Conservation (phyloP, 495 filamentous ascomycete species). For the Eremomyces bilateralis region DNA sequence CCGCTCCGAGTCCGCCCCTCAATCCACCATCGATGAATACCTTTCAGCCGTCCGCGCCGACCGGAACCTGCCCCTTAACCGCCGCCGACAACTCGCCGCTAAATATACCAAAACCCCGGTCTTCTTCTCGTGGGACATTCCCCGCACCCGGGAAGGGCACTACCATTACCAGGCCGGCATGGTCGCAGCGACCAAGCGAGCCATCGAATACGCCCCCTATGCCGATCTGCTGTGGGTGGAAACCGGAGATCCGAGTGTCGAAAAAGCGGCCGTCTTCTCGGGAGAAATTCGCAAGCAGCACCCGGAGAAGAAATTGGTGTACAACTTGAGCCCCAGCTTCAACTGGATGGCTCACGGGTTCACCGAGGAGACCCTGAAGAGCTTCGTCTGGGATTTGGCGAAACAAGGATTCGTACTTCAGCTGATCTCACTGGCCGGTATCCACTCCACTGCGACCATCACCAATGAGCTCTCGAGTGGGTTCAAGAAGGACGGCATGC, state of each 20-base stretch:
- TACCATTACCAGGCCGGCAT: constrained; percentile 90
- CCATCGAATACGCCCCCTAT: constrained; percentile 73
- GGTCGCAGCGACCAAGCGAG: constrained; percentile 75
- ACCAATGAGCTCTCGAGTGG: constrained; percentile 59
- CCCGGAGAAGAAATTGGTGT: constrained; percentile 76
- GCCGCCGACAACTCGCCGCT: constrained; percentile 48
- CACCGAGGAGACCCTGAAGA: constrained; percentile 49
- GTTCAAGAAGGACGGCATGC: constrained; percentile 85
- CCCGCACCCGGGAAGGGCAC: constrained; percentile 83
- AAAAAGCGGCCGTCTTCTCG: constrained; percentile 53
- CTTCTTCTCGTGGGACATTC: constrained; percentile 74
- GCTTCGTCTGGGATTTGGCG: constrained; percentile 90
- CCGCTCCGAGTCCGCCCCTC: constrained; percentile 32
- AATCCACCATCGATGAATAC: constrained; percentile 45
- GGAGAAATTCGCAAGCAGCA: constrained; percentile 39
- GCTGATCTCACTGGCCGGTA: constrained; percentile 72
- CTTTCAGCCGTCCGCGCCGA: constrained; percentile 31
- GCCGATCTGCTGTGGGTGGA: constrained; percentile 96
- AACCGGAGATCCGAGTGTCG: constrained; percentile 68
- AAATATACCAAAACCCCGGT: constrained; percentile 42
- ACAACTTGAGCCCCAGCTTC: constrained; percentile 90
- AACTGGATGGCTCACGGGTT: constrained; percentile 98
- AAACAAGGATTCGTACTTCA: constrained; percentile 83
- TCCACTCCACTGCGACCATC: constrained; percentile 77
- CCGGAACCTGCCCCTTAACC: constrained; percentile 51